phyloP scores from a whole-genome alignment of 2,329 filamentous ascomycete species.

The Curvularia spicifera region DNA sequence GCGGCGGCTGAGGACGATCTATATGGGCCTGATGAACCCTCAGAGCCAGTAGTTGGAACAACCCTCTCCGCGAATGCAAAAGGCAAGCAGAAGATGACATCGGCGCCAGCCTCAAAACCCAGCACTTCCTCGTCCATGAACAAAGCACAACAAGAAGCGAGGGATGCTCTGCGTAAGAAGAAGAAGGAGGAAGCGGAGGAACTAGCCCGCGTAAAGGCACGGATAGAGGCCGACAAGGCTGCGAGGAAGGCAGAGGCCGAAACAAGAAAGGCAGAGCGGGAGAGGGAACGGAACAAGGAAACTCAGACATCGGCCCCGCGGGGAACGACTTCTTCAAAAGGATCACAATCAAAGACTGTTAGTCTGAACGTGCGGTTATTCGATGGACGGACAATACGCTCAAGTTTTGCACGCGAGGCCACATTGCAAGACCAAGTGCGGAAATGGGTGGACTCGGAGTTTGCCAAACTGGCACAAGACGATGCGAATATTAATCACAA shows the following conservation, averaged over 20 bases:
- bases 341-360: conserved; percentile 42
- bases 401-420: conserved; percentile 69
- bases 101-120: conserved; percentile 36
- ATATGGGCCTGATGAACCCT: conserved; percentile 10
- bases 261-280: conserved; percentile 45
- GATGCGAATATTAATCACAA: conserved; percentile 32
- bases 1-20: conserved; percentile 16
- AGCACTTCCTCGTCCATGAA: conserved; percentile 47
- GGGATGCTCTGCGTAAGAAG: conserved; percentile 62
- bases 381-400: conserved; percentile 80
- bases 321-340: conserved; percentile 29
- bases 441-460: conserved; percentile 70
- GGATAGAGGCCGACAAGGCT: conserved; percentile 77
- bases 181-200: conserved; percentile 72
- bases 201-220: conserved; percentile 71
- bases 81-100: conserved; percentile 53
- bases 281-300: conserved; percentile 23
- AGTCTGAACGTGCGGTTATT: conserved; percentile 78
- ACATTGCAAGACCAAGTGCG: conserved; percentile 72
- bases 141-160: conserved; percentile 43
- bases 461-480: conserved; percentile 30
- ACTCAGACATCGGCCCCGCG: conserved; percentile 11
- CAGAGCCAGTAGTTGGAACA: conserved; percentile 11
- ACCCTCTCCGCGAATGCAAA: conserved; percentile 36
- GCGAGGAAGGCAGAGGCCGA: conserved; percentile 61